Evolutionary conservation across 202 grass and related monocot genomes (phyloP), one percentile per base, ranked within the genome.

Genomic region (Dendrocalamus latiflorus): DNA sequence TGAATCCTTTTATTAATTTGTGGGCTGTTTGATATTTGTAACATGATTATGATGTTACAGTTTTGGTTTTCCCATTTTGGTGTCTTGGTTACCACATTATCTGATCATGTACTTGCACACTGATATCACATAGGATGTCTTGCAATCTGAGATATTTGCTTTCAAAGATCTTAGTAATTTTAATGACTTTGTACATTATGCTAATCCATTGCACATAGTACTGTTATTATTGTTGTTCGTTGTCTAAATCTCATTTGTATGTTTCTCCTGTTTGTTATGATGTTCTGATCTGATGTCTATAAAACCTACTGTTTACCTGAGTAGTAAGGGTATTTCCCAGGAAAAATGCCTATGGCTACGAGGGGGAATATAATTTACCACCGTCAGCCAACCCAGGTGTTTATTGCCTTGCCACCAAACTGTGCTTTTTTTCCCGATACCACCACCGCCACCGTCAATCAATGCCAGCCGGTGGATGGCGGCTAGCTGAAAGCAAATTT

Each of bases 41-140:
- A 67, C 83, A 68, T 83, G 67, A n/a, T 47, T 9, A 66, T 53
- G 78, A 47, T n/a, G 64, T 48, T 81, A 18, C 56, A 37, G 37
- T 36, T 76, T 82, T 82, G 25, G 6, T 21, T 33, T 30, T 51
- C 38, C 41, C 72, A 57, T 74, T 74, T 78, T 81, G 65, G n/a
- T 68, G 53, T 34, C 38, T 60, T 83, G 37, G 24, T 56, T 39
- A 68, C 22, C 64, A 39, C 74, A 75, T 21, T 51, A 11, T 51
- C 85, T 70, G 65, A 64, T 70, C 22, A 14, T 38, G 10, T 60
- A 69, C 49, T 39, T 68, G n/a, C 62, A 18, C 34, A 79, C 4
- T 15, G 5, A 30, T 15, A 28, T 61, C 1, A 5, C 58, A 30
- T 28, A 15, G 58, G 58, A 61, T 61, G 24, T 30, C 58, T 30